Percentiles rank a stretch among this genome's conserved stretches.
phyloP scores from a whole-genome alignment of 345 rosid species.

The Murraya paniculata region DNA sequence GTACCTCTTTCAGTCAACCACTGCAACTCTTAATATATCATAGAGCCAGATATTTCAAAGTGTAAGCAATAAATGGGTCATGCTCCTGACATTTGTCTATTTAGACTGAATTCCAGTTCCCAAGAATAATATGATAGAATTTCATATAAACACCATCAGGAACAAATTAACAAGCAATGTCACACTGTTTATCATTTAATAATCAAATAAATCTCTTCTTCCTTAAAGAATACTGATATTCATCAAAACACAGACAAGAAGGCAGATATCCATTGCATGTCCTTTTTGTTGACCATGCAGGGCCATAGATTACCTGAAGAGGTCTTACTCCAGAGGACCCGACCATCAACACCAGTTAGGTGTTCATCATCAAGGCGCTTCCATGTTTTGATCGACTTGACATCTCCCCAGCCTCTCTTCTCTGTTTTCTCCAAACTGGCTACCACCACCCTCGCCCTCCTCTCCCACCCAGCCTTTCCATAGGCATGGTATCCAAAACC shows the following conservation, averaged over 20 bases:
- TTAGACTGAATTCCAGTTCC: neutral
- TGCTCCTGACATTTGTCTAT: neutral
- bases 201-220: neutral
- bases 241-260: neutral
- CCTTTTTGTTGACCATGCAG: neutral
- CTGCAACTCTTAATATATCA: neutral
- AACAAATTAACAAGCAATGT: neutral
- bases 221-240: neutral
- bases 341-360: constrained; percentile 58
- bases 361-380: constrained; percentile 79
- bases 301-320: constrained; percentile 32
- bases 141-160: neutral
- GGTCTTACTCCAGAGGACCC: constrained; percentile 74
- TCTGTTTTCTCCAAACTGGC: constrained; percentile 63
- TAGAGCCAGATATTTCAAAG: neutral
- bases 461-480: constrained; percentile 86
- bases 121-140: neutral
- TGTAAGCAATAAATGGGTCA: neutral
- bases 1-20: neutral
- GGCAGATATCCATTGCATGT: neutral
- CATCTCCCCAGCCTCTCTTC: constrained; percentile 64
- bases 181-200: neutral
- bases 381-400: constrained; percentile 84
- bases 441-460: constrained; percentile 76
- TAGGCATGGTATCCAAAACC: constrained; percentile 96